Evolutionary conservation across 148 eudicot genomes (phyloP).

Genomic region (Heliamphora exappendiculata): DNA sequence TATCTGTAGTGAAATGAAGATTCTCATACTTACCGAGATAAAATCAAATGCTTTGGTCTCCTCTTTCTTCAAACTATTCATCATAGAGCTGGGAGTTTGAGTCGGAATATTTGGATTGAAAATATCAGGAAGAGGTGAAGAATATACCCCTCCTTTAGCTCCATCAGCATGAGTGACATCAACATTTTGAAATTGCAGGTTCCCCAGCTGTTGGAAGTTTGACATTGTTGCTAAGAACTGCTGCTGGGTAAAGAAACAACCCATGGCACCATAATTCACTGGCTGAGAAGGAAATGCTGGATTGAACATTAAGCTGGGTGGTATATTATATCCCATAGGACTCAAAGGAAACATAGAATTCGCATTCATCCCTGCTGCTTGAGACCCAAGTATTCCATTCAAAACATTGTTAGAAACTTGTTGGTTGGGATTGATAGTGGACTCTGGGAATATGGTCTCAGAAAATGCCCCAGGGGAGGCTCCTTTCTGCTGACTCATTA

Average conservation of each 20-base stretch:
- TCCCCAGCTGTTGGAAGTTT: conserved; percentile 61
- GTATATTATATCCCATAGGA: conserved; percentile 44
- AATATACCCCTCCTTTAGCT: conserved; percentile 27
- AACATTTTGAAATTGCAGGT: conserved; percentile 45
- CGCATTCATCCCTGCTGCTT: conserved; percentile 32
- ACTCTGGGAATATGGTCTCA: conserved; percentile 25
- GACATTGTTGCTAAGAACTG: conserved; percentile 83
- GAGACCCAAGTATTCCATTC: conserved; percentile 36
- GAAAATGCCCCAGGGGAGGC: conserved; percentile 19
- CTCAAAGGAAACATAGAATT: conserved; percentile 60
- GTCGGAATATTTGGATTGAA: conserved; percentile 54
- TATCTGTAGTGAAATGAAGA: background rate
- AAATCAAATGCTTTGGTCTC: conserved; percentile 92
- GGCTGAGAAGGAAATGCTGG: conserved; percentile 60
- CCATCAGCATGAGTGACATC: conserved; percentile 36
- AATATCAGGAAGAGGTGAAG: conserved; percentile 70
- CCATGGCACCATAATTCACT: conserved; percentile 61
- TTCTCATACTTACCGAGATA: conserved; percentile 68
- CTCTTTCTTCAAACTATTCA: conserved; percentile 68
- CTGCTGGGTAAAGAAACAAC: conserved; percentile 61
- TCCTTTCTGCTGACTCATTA: conserved; percentile 30
- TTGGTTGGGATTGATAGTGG: conserved; percentile 25
- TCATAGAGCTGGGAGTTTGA: conserved; percentile 53
- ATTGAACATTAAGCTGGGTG: conserved; percentile 57
- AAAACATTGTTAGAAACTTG: conserved; percentile 29